Percentiles rank a stretch among this genome's conserved stretches.
These are phyloP conservation scores for Immersiella caudata DNA, from an alignment of 495 filamentous ascomycete species.

Conservation along the genomic window DNA sequence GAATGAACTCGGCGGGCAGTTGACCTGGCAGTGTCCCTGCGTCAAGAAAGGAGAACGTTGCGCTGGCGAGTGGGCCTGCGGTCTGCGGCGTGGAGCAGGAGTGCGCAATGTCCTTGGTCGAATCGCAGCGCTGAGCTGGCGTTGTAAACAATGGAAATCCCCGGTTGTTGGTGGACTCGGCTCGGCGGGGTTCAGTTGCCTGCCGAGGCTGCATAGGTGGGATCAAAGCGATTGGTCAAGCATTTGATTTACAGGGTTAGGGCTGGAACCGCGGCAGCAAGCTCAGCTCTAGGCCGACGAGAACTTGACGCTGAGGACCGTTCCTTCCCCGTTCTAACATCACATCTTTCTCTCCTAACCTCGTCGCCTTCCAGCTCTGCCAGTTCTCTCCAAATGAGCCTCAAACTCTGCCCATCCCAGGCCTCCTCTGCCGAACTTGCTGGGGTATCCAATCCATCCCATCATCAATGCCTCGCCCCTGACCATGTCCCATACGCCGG, in stretches of 20 bases:
- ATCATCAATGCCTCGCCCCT: not conserved
- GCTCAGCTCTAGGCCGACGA: no score
- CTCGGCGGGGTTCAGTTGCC: not conserved
- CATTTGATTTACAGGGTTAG: not conserved
- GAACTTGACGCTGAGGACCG: no score
- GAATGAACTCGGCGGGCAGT: not conserved
- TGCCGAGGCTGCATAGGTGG: not conserved
- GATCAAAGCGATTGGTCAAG: not conserved
- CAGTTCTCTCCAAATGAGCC: no score
- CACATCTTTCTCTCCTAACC: no score
- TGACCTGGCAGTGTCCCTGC: not conserved
- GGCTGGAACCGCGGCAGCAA: no score
- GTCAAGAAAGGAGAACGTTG: not conserved
- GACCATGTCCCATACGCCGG: not conserved
- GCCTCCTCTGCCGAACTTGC: no score
- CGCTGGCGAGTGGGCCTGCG: not conserved
- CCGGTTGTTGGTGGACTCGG: constrained; percentile 9
- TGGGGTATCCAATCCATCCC: not conserved
- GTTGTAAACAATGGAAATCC: constrained; percentile 5
- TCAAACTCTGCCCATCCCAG: no score
- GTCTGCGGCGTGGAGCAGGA: not conserved
- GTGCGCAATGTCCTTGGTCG: constrained; percentile 8
- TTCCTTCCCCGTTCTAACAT: no score
- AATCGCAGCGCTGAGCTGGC: constrained; percentile 3
- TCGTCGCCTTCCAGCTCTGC: no score